Evolutionary conservation across 495 filamentous ascomycete genomes (phyloP), one percentile per base, ranked within the genome.

Genomic region (Bryoglossum gracile): DNA sequence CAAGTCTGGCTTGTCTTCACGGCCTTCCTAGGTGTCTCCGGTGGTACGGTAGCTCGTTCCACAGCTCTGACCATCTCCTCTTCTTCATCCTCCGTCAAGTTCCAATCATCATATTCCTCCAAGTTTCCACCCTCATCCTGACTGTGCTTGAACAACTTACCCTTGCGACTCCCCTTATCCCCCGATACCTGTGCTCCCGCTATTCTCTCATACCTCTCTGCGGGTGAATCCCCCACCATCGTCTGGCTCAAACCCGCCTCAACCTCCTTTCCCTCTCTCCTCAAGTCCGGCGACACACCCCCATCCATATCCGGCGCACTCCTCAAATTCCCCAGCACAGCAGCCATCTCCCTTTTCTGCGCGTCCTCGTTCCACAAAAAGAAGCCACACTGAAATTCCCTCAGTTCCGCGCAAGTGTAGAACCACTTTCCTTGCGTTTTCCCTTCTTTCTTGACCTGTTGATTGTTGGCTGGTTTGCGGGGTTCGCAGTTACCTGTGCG

Each of bases 281-380:
- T n/a, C n/a, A n/a, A n/a, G n/a, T n/a, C n/a, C n/a, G n/a, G n/a
- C n/a, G n/a, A n/a, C n/a, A n/a, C n/a, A n/a, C n/a, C n/a, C 13
- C 14, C 10, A 3, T 55, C 44, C 3, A 34, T 9, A 43, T 59
- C 52, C 4, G 16, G 5, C 34, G 8, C 34, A 1, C 46, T 49
- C 5, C 49, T 60, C 21, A 56, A 58, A 55, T 81, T 82, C 46
- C 66, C 71, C 18, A 75, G 54, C 2, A 81, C 58, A 6, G 67
- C 65, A 10, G 59, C 55, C 54, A 71, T 68, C 56, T 86, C 81
- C 13, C 80, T 72, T 16, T 49, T 50, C 26, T 72, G 63, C 0
- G 84, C 84, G n/a, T 78, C 74, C 22, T 79, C 75, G 22, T 72
- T 69, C 77, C 80, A 89, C 2, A 88, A 64, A 60, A 87, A 90